Conservation (phyloP, 176 grass and related monocot genomes). For the Musa troglodytarum region DNA sequence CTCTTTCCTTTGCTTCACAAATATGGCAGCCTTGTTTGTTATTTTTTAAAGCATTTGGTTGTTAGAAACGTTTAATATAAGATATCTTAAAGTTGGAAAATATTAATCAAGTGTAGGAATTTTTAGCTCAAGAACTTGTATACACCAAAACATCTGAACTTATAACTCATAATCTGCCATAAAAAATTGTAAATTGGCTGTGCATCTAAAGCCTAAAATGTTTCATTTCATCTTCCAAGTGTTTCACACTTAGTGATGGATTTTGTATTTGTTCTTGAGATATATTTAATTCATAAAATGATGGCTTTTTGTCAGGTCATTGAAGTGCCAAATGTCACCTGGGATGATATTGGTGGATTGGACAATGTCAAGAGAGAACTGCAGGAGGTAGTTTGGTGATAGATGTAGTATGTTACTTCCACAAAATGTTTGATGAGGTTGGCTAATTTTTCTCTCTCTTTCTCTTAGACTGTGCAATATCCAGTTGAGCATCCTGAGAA, state of each 20-base stretch:
- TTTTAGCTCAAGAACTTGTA: too few species aligned
- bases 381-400: conserved; percentile 8
- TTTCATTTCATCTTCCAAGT: neutral
- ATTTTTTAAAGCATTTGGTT: too few species aligned
- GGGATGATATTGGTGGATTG: conserved; percentile 19
- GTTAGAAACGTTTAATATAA: too few species aligned
- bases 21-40: neutral
- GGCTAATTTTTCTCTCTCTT: neutral
- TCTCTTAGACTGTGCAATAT: conserved; percentile 16
- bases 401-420: neutral
- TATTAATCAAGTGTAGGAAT: too few species aligned
- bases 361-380: conserved; percentile 22
- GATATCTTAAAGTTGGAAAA: too few species aligned
- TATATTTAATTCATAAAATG: neutral
- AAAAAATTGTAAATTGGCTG: neutral
- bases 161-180: too few species aligned
- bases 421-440: neutral
- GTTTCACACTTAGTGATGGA: neutral
- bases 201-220: neutral
- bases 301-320: neutral
- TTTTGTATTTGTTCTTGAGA: neutral
- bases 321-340: conserved; percentile 17
- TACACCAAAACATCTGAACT: too few species aligned
- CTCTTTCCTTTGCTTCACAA: too few species aligned
- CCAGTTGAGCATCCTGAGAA: conserved; percentile 25